Percentiles rank a stretch among this genome's conserved stretches.
phyloP scores from a whole-genome alignment of 2,329 filamentous ascomycete species.

The Hymenoscyphus albidus region DNA sequence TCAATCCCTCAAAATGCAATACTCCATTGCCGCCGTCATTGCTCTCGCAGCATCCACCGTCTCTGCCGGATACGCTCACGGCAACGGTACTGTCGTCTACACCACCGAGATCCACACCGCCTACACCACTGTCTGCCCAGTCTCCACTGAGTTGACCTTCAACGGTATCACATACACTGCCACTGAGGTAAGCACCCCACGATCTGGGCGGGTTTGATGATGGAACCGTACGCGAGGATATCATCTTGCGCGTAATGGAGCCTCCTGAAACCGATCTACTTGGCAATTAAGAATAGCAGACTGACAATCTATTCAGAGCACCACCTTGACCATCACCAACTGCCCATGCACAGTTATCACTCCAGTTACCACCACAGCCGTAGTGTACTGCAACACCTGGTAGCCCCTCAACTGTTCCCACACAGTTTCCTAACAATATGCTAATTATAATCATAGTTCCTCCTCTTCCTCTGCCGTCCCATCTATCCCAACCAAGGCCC shows the following conservation, averaged over 20 bases:
- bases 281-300: background rate
- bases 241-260: background rate
- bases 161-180: conserved; percentile 48
- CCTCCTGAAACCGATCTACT: background rate
- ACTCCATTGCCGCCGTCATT: conserved; percentile 35
- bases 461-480: conserved; percentile 16
- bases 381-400: conserved; percentile 49
- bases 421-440: conserved; percentile 15
- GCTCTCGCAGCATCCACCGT: conserved; percentile 34
- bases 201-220: background rate
- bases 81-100: conserved; percentile 42
- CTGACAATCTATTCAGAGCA: conserved; percentile 23
- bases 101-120: conserved; percentile 48
- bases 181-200: conserved; percentile 39
- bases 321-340: conserved; percentile 33
- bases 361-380: conserved; percentile 28
- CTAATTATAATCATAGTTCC: conserved; percentile 23
- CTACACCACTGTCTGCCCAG: conserved; percentile 50
- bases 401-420: conserved; percentile 35
- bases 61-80: conserved; percentile 15
- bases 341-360: conserved; percentile 33
- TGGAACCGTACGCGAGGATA: background rate
- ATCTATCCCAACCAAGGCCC: conserved; percentile 6
- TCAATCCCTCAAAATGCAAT: conserved; percentile 39
- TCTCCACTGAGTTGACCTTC: conserved; percentile 45